Conservation (phyloP, 164 flowering plant genomes). For the Chloranthus sessilifolius region DNA sequence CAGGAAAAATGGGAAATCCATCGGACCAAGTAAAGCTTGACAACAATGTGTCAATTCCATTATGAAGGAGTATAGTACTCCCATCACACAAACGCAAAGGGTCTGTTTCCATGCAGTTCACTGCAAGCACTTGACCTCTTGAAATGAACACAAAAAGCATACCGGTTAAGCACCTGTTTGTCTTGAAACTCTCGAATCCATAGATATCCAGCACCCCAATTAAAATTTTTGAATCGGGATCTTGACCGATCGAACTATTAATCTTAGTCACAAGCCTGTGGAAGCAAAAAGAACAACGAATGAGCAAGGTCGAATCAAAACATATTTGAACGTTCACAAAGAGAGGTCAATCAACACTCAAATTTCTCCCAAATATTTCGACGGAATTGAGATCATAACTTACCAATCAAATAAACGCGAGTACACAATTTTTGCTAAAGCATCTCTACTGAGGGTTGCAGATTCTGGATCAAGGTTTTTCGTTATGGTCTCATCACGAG, state of each 20-base stretch:
- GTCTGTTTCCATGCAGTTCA: conserved; percentile 14
- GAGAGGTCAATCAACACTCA: neutral
- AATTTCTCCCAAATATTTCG: neutral
- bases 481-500: conserved; percentile 85
- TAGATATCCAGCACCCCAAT: conserved; percentile 98
- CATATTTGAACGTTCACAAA: neutral
- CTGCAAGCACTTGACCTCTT: conserved; percentile 20
- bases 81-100: conserved; percentile 5
- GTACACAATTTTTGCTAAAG: conserved; percentile 76
- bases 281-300: conserved; percentile 6
- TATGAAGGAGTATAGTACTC: neutral
- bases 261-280: conserved; percentile 91
- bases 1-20: too few species aligned
- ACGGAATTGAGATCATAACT: conserved; percentile 7
- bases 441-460: conserved; percentile 81
- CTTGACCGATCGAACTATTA: conserved; percentile 93
- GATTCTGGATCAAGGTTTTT: conserved; percentile 72
- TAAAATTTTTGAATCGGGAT: conserved; percentile 67
- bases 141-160: conserved; percentile 57
- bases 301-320: neutral
- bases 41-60: too few species aligned
- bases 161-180: conserved; percentile 99
- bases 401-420: conserved; percentile 85
- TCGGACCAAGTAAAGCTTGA: too few species aligned
- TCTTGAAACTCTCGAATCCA: conserved; percentile 99